phyloP scores from a whole-genome alignment of 192 early-diverging fungal species.

The Spinellus fusiger region DNA sequence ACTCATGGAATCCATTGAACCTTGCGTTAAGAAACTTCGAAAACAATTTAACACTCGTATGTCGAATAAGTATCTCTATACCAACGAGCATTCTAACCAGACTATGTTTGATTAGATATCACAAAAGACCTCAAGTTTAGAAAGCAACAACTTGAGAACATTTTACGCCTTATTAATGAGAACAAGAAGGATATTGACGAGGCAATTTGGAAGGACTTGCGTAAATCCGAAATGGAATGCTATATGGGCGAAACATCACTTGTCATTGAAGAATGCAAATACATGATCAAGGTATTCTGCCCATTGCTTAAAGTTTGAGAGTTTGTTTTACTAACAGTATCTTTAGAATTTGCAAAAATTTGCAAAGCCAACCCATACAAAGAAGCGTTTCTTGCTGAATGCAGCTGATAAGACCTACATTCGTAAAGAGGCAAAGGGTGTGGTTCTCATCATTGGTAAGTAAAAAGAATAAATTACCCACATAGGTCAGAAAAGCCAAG shows the following conservation, averaged over 20 bases:
- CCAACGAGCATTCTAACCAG: background rate
- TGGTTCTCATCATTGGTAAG: constrained; percentile 60
- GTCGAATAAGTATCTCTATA: background rate
- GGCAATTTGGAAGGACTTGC: constrained; percentile 18
- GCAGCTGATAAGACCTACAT: constrained; percentile 41
- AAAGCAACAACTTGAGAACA: constrained; percentile 23
- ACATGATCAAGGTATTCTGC: constrained; percentile 16
- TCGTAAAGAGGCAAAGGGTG: constrained; percentile 70
- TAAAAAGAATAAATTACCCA: constrained; percentile 4
- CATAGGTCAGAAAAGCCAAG: background rate
- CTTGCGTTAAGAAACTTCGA: constrained; percentile 9
- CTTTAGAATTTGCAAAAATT: constrained; percentile 49
- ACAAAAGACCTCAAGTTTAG: constrained; percentile 23
- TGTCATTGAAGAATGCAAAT: constrained; percentile 21
- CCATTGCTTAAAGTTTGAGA: background rate
- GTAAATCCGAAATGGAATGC: constrained; percentile 19
- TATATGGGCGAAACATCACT: constrained; percentile 14
- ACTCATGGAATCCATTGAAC: constrained; percentile 3
- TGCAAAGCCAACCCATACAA: constrained; percentile 27
- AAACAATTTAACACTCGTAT: constrained; percentile 19
- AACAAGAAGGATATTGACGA: constrained; percentile 12
- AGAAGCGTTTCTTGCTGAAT: constrained; percentile 38
- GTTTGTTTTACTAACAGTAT: background rate
- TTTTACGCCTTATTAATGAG: constrained; percentile 12
- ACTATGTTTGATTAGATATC: constrained; percentile 10